Evolutionary conservation across 805 yeast genomes (phyloP), one percentile per base, ranked within the genome.

Genomic region (Blastobotrys terrestris): DNA sequence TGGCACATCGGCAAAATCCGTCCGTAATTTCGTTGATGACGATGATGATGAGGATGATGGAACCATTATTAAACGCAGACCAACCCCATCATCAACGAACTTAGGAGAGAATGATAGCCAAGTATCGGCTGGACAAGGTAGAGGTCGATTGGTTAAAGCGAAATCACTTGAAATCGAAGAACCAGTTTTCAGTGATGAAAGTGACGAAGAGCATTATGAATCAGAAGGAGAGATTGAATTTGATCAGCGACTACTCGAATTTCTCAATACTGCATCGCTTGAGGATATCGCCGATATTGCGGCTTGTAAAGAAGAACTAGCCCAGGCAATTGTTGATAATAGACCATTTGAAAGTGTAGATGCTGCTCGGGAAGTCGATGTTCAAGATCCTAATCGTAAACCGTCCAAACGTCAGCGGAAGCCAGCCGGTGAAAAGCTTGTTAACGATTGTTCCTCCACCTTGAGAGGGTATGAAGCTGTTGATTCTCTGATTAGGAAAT

Each of bases 401-500:
- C 68, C 66, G 51, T 60, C 65, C 52, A 72, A 71, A 46, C 71
- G 73, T 39, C 41, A 72, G 75, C 22, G 72, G 71, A 35, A 79
- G 65, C 74, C 84, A 3, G 79, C 80, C 46, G 96, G 97, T 8
- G 85, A 85, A 60, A 79, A 80, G 63, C 76, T 88, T 48, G 78
- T 89, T 19, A 92, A 85, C 58, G 84, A 79, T 41, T 78, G 91
- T 3, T 78, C 79, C 46, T 72, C 77, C 57, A 84, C 89, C 14
- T 74, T 94, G 57, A 80, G 82, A 61, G 98, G 98, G 3, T 94
- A 94, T 66, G 84, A 83, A 56, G 98, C 99, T 0, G 96, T 94
- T 44, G 98, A 92, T 61, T 85, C 95, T n/a, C 73, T 94, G 58
- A 88, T 94, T 56, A 81, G 81, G 54, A 79, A 82, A 59, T 94